Percentiles rank a stretch among this genome's conserved stretches.
These are phyloP conservation scores for Aureobasidium sp. DNA, from an alignment of 2,329 filamentous ascomycete species.

Conservation along the genomic window DNA sequence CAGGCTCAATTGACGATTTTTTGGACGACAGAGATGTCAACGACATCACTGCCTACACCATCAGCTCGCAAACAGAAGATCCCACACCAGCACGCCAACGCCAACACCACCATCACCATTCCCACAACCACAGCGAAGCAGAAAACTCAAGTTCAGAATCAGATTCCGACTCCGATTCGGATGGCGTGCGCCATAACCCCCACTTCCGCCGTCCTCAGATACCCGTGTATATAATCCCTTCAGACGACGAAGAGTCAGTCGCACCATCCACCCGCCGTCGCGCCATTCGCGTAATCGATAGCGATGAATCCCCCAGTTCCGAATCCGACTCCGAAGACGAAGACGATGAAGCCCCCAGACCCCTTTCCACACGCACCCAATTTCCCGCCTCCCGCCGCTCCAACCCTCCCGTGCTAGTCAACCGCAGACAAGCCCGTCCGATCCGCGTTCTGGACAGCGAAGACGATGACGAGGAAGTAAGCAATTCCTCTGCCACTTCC, in stretches of 20 bases:
- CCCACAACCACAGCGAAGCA: not conserved
- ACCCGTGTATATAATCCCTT: not conserved
- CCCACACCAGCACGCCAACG: not conserved
- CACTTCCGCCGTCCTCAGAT: not conserved
- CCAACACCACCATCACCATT: not conserved
- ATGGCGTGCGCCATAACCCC: not conserved
- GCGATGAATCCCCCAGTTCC: not conserved
- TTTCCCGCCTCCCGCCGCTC: not conserved
- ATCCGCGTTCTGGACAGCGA: not conserved
- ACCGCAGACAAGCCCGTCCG: not conserved
- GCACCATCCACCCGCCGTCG: not conserved
- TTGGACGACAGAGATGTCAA: conserved; percentile 18
- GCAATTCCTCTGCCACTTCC: not conserved
- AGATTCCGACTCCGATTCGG: not conserved
- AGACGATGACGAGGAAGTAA: not conserved
- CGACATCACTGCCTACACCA: not conserved
- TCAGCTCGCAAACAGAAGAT: not conserved
- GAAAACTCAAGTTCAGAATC: not conserved
- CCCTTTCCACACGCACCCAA: no score
- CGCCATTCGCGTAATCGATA: not conserved
- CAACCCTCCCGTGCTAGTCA: not conserved
- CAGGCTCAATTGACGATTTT: conserved; percentile 11
- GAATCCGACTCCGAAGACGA: not conserved
- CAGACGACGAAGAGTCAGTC: not conserved
- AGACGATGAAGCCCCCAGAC: not conserved